Conservation (phyloP, 2,329 filamentous ascomycete species). For the Fusarium multiceps region DNA sequence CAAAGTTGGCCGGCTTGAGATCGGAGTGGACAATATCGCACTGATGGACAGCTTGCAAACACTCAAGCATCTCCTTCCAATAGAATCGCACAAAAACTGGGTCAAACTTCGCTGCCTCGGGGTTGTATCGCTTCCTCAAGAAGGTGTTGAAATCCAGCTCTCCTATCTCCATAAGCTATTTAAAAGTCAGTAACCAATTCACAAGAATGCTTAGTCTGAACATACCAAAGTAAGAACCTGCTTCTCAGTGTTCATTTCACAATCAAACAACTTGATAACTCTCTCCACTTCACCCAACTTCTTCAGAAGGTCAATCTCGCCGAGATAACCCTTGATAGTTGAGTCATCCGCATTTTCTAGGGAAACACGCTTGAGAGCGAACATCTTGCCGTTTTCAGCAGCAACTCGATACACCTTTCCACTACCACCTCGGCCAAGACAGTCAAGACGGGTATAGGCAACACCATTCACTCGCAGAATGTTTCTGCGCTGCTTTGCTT, state of each 20-base stretch:
- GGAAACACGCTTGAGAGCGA: slow-evolving; percentile 92
- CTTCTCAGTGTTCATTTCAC: slow-evolving; percentile 92
- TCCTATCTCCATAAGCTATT: slow-evolving; percentile 93
- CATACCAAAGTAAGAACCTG: slow-evolving; percentile 85
- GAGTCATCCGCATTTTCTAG: slow-evolving; percentile 88
- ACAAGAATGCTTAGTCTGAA: slow-evolving; percentile 31
- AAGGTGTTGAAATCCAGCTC: slow-evolving; percentile 93
- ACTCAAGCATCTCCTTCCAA: slow-evolving; percentile 99
- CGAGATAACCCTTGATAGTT: slow-evolving; percentile 88
- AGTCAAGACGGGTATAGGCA: slow-evolving; percentile 88
- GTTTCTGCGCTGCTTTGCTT: slow-evolving; percentile 80
- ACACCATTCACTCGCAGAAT: slow-evolving; percentile 92
- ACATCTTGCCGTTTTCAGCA: slow-evolving; percentile 95
- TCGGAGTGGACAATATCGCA: slow-evolving; percentile 96
- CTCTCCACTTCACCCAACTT: slow-evolving; percentile 86
- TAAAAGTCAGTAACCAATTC: slow-evolving; percentile 35
- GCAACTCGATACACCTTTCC: slow-evolving; percentile 96
- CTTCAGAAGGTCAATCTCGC: slow-evolving; percentile 90
- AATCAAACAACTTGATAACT: slow-evolving; percentile 91
- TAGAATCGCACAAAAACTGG: slow-evolving; percentile 94
- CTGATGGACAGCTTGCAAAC: slow-evolving; percentile 87
- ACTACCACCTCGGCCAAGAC: slow-evolving; percentile 90
- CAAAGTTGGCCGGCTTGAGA: slow-evolving; percentile 96
- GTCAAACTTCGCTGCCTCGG: slow-evolving; percentile 81
- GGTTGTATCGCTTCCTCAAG: slow-evolving; percentile 77